Conservation (phyloP, 2,329 filamentous ascomycete species). For the Mollisia scopiformis region DNA sequence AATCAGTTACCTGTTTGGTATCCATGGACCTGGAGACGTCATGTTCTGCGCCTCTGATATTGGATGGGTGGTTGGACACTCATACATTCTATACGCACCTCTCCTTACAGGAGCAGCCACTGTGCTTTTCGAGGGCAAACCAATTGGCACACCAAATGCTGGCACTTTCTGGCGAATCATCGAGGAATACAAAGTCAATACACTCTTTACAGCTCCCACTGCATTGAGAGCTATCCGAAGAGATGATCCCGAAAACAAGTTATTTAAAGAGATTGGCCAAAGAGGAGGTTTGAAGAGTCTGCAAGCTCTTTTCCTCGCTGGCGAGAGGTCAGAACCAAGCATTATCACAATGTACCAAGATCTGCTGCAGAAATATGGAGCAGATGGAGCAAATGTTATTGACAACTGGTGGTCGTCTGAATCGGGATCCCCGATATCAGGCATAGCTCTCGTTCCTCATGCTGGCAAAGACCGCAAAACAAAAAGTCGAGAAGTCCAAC, state of each 20-base stretch:
- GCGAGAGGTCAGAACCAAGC: slow-evolving; percentile 85
- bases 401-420: slow-evolving; percentile 80
- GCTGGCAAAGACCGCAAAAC: slow-evolving; percentile 57
- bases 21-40: slow-evolving; percentile 83
- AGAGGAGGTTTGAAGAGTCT: slow-evolving; percentile 73
- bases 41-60: slow-evolving; percentile 76
- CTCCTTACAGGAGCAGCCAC: slow-evolving; percentile 84
- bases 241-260: slow-evolving; percentile 76
- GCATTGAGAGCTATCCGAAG: slow-evolving; percentile 85
- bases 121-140: slow-evolving; percentile 92
- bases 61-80: slow-evolving; percentile 87
- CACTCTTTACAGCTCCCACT: slow-evolving; percentile 84
- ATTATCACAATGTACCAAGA: slow-evolving; percentile 82
- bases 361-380: slow-evolving; percentile 68
- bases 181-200: slow-evolving; percentile 82
- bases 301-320: slow-evolving; percentile 80
- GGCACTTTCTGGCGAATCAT: slow-evolving; percentile 87
- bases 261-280: slow-evolving; percentile 64
- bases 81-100: slow-evolving; percentile 88
- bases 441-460: slow-evolving; percentile 64
- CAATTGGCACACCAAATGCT: slow-evolving; percentile 84
- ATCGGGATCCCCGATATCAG: slow-evolving; percentile 70
- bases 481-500: slow-evolving; percentile 39
- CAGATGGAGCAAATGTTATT: slow-evolving; percentile 62
- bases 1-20: slow-evolving; percentile 80